phyloP scores from a whole-genome alignment of 225 moss, liverwort and hornwort species.

The Sphagnum tenellum region DNA sequence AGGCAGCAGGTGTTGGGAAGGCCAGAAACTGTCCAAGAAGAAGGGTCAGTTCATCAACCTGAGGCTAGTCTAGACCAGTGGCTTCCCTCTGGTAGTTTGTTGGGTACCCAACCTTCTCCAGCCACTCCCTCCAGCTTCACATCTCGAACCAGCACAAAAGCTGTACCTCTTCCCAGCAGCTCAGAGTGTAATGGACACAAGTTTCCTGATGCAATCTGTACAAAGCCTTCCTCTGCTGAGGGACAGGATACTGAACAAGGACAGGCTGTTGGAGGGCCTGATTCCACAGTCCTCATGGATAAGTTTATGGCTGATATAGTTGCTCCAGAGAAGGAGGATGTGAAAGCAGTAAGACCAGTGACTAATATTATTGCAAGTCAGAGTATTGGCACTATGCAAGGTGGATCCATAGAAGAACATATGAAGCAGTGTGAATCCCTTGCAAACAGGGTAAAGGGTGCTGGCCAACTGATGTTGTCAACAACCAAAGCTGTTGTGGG shows the following conservation, averaged over 20 bases:
- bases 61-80: slow-evolving; percentile 47
- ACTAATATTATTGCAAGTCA: slow-evolving; percentile 17
- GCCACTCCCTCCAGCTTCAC: slow-evolving; percentile 30
- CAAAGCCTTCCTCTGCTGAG: slow-evolving; percentile 1
- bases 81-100: slow-evolving; percentile 25
- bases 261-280: background rate
- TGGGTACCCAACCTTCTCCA: slow-evolving; percentile 26
- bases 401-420: slow-evolving; percentile 29
- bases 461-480: slow-evolving; percentile 12
- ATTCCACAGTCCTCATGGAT: slow-evolving; percentile 1
- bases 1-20: slow-evolving; percentile 31
- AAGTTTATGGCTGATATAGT: background rate
- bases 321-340: slow-evolving; percentile 3
- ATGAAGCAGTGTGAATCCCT: slow-evolving; percentile 28
- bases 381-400: background rate
- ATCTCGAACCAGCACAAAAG: slow-evolving; percentile 19
- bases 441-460: slow-evolving; percentile 27
- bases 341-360: slow-evolving; percentile 6
- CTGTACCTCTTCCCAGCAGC: background rate
- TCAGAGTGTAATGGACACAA: slow-evolving; percentile 17
- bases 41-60: slow-evolving; percentile 26
- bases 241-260: slow-evolving; percentile 5
- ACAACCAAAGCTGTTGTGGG: background rate
- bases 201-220: slow-evolving; percentile 3
- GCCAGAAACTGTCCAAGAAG: slow-evolving; percentile 11